Evolutionary conservation across 106 monocot species (phyloP).

Genomic region (Hemerocallis citrina): DNA sequence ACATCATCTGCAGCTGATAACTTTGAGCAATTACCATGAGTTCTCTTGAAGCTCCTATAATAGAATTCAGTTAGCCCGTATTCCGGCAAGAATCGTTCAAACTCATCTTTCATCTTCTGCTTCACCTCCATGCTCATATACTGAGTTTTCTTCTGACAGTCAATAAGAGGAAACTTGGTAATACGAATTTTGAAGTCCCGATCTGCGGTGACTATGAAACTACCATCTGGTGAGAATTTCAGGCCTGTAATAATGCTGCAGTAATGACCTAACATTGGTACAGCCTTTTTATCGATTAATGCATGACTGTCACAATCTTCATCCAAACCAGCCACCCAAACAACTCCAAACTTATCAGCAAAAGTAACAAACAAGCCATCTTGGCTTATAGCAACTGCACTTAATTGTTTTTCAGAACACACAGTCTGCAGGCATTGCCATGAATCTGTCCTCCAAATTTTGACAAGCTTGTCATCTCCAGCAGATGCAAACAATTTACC

Average conservation of each 20-base stretch:
- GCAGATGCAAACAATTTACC: constrained; percentile 79
- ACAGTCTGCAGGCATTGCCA: constrained; percentile 67
- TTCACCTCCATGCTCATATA: constrained; percentile 97
- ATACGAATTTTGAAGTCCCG: no score
- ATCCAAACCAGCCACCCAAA: constrained; percentile 54
- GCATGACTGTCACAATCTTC: constrained; percentile 19
- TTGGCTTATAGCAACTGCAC: constrained; percentile 73
- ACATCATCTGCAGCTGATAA: constrained; percentile 93
- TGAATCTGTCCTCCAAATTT: constrained; percentile 70
- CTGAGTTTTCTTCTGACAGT: constrained; percentile 92
- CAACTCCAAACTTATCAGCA: constrained; percentile 93
- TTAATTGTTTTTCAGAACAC: constrained; percentile 75
- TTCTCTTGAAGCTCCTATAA: constrained; percentile 71
- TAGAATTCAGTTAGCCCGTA: constrained; percentile 86
- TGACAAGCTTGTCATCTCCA: constrained; percentile 92
- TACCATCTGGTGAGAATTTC: no score
- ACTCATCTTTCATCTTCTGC: constrained; percentile 69
- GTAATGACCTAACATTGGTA: constrained; percentile 79
- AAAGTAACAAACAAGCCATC: constrained; percentile 66
- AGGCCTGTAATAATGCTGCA: constrained; percentile 94
- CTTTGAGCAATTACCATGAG: constrained; percentile 72
- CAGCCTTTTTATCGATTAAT: constrained; percentile 28
- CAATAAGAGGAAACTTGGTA: constrained; percentile 71
- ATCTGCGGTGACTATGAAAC: no score
- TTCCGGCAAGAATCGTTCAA: constrained; percentile 77